Base-by-base conservation (phyloP, 305 asterid species). In the Coffea humblotiana region DNA sequence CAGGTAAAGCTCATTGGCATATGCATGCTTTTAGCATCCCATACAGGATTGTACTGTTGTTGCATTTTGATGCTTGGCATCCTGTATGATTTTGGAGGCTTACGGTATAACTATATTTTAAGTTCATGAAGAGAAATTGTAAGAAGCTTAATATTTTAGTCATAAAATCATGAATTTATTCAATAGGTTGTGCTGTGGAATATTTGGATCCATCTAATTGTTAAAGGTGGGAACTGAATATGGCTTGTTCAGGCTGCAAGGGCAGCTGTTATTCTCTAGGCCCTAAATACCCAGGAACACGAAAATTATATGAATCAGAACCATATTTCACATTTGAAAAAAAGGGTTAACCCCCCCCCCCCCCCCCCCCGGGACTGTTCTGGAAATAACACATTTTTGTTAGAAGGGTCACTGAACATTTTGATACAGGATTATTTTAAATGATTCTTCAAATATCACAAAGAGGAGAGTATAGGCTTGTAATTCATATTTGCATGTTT, bases 1-100 rank as follows among this genome's bases (percentile, higher is more conserved):
- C 98, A 96, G 95, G 99, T 92, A 80, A 66, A 70, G 25, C 60
- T 71, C 64, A 37, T 25, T 9, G 25, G 15, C 7, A 18, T 0
- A 12, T 5, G 18, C 68, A 5, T 32, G n/a, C 27, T 37, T 32
- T 78, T 63, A 35, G 75, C 74, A 64, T 8, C 32, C 37, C 19
- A 73, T 49, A 11, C n/a, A 21, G 6, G 3, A 61, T 35, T 35
- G 25, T 61, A 40, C 19, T 71, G 40, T 72, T 5, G 52, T 67
- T 66, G 25, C 65, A 18, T 65, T 1, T 75, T 47, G 58, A 48
- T 51, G 75, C 19, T 4, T 37, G 60, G 66, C 75, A 74, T 81
- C 37, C 76, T 81, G 72, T 64, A 71, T 40, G 76, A 77, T 61
- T 56, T 79, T 71, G 45, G n/a, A 25, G 32, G 21, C 10, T 29